A percentile compares a stretch with the other conserved stretches of the same genome.
phyloP scores from a whole-genome alignment of 2,329 filamentous ascomycete species.

The Coniochaeta sp. region DNA sequence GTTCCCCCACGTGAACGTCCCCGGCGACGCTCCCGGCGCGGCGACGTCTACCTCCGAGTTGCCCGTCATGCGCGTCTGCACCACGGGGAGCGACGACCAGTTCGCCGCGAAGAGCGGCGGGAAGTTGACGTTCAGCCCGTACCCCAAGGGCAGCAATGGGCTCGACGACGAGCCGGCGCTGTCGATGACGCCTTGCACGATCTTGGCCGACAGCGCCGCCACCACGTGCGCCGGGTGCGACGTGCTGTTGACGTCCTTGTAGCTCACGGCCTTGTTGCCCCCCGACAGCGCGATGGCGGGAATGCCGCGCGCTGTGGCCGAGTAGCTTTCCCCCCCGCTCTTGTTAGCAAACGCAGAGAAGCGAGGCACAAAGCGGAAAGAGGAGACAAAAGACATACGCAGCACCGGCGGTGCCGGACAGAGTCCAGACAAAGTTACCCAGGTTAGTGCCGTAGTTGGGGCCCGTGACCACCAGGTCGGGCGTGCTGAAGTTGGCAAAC shows the following conservation, averaged over 20 bases:
- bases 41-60: constrained; percentile 1
- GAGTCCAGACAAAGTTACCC: constrained; percentile 45
- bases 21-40: not conserved
- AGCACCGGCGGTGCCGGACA: constrained; percentile 32
- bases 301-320: constrained; percentile 1
- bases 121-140: constrained; percentile 2
- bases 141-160: not conserved
- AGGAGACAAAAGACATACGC: not conserved
- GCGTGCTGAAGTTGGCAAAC: constrained; percentile 37
- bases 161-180: not conserved
- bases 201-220: not conserved
- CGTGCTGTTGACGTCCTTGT: not conserved
- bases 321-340: not conserved
- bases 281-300: not conserved
- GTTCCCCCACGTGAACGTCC: constrained; percentile 1
- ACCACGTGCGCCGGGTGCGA: not conserved
- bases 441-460: constrained; percentile 49
- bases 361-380: too few relatives aligned
- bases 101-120: not conserved
- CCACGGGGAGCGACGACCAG: not conserved
- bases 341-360: not conserved
- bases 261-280: not conserved
- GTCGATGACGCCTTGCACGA: constrained; percentile 1
- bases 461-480: constrained; percentile 46
- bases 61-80: constrained; percentile 2